phyloP scores from a whole-genome alignment of 768 basidiomycete species.

The Mycena kentingensis region DNA sequence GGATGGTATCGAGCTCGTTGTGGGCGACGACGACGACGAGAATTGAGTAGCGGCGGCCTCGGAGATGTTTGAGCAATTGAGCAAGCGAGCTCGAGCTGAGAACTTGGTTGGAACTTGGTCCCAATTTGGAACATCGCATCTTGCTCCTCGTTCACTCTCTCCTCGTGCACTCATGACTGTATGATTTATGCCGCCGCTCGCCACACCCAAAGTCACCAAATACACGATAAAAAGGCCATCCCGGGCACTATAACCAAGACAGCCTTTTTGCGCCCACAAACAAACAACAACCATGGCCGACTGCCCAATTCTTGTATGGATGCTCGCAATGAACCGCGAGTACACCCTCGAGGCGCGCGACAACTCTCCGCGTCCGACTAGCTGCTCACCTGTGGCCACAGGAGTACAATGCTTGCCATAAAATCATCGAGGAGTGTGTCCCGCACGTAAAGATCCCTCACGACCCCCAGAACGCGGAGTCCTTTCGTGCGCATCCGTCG shows the following conservation, averaged over 20 bases:
- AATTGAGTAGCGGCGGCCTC: background rate
- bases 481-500: conserved; percentile 56
- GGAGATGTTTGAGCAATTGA: background rate
- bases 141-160: background rate
- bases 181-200: background rate
- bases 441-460: conserved; percentile 56
- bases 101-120: background rate
- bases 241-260: background rate
- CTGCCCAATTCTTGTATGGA: conserved; percentile 77
- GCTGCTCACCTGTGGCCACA: conserved; percentile 31
- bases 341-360: conserved; percentile 61
- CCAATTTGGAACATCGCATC: background rate
- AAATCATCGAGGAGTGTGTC: conserved; percentile 61
- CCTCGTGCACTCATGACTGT: background rate
- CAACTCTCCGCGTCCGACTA: conserved; percentile 10
- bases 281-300: conserved; percentile 32
- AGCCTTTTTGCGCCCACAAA: background rate
- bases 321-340: conserved; percentile 76
- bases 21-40: no score
- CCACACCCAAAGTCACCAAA: background rate
- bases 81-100: background rate
- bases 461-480: conserved; percentile 59
- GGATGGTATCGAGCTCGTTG: background rate
- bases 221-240: background rate
- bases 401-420: conserved; percentile 75